Percentiles rank a stretch among this genome's conserved stretches.
Evolutionary conservation across 768 basidiomycete species (phyloP).

Genomic region (Tricholoma bakamatsutake): DNA sequence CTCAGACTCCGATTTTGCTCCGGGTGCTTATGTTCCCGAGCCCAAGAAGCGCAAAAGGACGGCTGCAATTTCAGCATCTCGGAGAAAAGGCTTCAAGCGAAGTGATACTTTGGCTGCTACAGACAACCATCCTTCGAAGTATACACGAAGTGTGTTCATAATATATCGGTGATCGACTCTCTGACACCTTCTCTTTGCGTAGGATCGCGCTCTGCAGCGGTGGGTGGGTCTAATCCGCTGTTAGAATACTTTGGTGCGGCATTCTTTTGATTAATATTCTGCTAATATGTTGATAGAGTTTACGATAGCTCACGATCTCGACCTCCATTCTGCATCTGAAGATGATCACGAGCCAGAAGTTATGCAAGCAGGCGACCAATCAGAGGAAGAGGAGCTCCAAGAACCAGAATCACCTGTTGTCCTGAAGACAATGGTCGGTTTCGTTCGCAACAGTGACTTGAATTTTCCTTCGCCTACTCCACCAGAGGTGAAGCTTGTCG

Average conservation of each 20-base stretch:
- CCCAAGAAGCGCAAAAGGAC: constrained; percentile 21
- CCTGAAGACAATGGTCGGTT: constrained; percentile 17
- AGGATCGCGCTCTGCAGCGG: constrained; percentile 2
- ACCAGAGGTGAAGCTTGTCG: constrained; percentile 7
- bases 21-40: constrained; percentile 33
- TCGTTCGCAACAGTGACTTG: constrained; percentile 7
- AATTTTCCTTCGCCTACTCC: constrained; percentile 2
- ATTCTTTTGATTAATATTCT: neutral
- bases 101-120: neutral
- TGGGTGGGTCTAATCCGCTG: constrained; percentile 35
- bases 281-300: neutral
- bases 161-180: neutral
- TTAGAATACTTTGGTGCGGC: constrained; percentile 43
- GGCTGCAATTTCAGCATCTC: constrained; percentile 1
- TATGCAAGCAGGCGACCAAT: constrained; percentile 17
- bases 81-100: constrained; percentile 16
- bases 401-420: constrained; percentile 17
- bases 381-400: constrained; percentile 19
- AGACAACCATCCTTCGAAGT: neutral
- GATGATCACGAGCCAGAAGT: constrained; percentile 24
- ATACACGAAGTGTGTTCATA: neutral
- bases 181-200: neutral
- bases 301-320: constrained; percentile 32
- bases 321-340: constrained; percentile 50
- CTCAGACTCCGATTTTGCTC: constrained; percentile 46